Percentiles rank a stretch among this genome's conserved stretches.
Evolutionary conservation across 1,284 basidiomycete genomes (phyloP).

Genomic region (Schizophyllum amplum): DNA sequence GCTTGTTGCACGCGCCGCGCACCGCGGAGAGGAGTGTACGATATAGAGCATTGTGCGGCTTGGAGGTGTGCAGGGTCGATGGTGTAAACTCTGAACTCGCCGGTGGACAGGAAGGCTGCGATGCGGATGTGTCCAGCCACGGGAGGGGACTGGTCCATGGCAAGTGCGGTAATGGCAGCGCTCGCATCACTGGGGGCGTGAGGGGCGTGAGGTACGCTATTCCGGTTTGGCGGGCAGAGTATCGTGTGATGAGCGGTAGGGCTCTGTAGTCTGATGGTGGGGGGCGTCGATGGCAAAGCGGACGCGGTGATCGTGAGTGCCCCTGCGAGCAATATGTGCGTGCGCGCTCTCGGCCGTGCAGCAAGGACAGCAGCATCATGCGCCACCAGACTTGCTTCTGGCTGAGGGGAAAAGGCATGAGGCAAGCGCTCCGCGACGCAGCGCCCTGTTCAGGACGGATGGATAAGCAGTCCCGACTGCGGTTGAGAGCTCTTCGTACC

Average conservation of each 20-base stretch:
- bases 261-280: slow-evolving; percentile 17
- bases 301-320: slow-evolving; percentile 32
- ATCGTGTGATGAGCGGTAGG: not conserved
- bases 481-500: not conserved
- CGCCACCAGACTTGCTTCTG: too few relatives aligned
- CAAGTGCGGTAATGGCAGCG: slow-evolving; percentile 47
- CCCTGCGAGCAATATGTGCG: slow-evolving; percentile 34
- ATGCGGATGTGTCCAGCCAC: slow-evolving; percentile 36
- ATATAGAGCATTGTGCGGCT: slow-evolving; percentile 32
- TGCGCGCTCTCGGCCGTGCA: slow-evolving; percentile 8
- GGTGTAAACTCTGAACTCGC: slow-evolving; percentile 53
- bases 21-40: slow-evolving; percentile 39
- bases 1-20: slow-evolving; percentile 47
- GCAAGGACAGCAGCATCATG: slow-evolving; percentile 1
- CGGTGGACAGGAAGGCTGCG: slow-evolving; percentile 56
- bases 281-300: slow-evolving; percentile 20
- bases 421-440: slow-evolving; percentile 37
- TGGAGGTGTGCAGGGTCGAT: slow-evolving; percentile 38
- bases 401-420: too few relatives aligned
- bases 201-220: not conserved
- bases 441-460: slow-evolving; percentile 34
- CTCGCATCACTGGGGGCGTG: not conserved
- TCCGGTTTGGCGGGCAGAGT: not conserved
- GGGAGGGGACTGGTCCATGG: slow-evolving; percentile 63
- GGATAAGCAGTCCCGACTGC: slow-evolving; percentile 2